Conservation (phyloP, 1,284 basidiomycete species). For the Cutaneotrichosporon mucoides region DNA sequence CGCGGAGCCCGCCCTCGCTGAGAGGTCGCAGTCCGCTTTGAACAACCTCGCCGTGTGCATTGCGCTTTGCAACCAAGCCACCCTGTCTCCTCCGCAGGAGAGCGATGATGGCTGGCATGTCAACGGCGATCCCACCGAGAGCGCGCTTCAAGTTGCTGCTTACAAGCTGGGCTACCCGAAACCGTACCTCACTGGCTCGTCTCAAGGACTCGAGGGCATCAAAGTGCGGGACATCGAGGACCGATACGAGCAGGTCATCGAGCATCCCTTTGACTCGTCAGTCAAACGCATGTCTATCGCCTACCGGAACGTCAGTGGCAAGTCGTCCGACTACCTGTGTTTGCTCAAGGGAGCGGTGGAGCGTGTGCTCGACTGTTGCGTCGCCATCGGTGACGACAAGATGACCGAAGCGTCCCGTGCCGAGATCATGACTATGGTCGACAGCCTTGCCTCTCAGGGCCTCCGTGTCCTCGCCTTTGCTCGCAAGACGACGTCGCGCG, state of each 20-base stretch:
- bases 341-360: slow-evolving; percentile 63
- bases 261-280: slow-evolving; percentile 61
- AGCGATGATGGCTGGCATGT: slow-evolving; percentile 59
- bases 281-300: slow-evolving; percentile 63
- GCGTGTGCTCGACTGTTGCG: slow-evolving; percentile 57
- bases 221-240: slow-evolving; percentile 19
- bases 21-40: slow-evolving; percentile 37
- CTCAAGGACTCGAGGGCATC: no score
- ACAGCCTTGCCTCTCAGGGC: slow-evolving; percentile 58
- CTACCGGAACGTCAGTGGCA: slow-evolving; percentile 31
- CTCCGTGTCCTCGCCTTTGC: slow-evolving; percentile 53
- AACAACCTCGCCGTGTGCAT: slow-evolving; percentile 50
- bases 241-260: slow-evolving; percentile 46
- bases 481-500: slow-evolving; percentile 48
- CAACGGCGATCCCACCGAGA: slow-evolving; percentile 65
- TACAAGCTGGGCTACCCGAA: slow-evolving; percentile 53
- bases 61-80: slow-evolving; percentile 53
- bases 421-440: slow-evolving; percentile 53
- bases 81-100: slow-evolving; percentile 42
- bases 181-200: slow-evolving; percentile 42
- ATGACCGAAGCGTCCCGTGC: slow-evolving; percentile 39
- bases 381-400: slow-evolving; percentile 37
- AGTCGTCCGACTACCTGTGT: slow-evolving; percentile 15
- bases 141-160: slow-evolving; percentile 63
- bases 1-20: no score